A percentile compares a stretch with the other conserved stretches of the same genome.
Conservation (phyloP, 345 rosid species). For the Mallotus nudiflorus region DNA sequence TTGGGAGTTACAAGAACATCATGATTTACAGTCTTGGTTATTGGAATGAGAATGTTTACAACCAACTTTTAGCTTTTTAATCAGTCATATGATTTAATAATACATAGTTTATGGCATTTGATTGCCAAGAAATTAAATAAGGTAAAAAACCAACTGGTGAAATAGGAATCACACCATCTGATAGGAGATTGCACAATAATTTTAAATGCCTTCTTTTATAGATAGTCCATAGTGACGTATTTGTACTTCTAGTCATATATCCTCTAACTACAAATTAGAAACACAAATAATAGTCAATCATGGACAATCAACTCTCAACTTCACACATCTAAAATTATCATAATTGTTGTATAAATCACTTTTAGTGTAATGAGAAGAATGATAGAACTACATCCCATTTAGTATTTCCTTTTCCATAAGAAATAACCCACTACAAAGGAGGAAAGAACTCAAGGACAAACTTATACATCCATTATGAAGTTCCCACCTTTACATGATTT, state of each 20-base stretch:
- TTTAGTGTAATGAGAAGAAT: background rate
- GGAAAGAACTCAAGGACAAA: background rate
- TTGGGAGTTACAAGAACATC: constrained; percentile 74
- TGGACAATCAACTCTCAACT: constrained; percentile 1
- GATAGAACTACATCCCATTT: background rate
- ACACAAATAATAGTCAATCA: constrained; percentile 5
- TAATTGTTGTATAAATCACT: background rate
- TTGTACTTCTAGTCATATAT: constrained; percentile 91
- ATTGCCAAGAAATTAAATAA: background rate
- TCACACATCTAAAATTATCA: background rate
- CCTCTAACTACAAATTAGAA: constrained; percentile 69
- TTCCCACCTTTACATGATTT: background rate
- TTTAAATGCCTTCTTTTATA: constrained; percentile 71
- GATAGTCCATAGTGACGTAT: constrained; percentile 94
- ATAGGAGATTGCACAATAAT: constrained; percentile 80
- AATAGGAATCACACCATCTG: constrained; percentile 56
- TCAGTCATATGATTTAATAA: constrained; percentile 45
- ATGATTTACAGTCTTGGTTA: constrained; percentile 81
- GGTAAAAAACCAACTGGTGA: background rate
- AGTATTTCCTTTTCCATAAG: background rate
- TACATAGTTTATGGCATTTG: background rate
- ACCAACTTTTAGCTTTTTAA: constrained; percentile 71
- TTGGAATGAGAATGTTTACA: constrained; percentile 78
- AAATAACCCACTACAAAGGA: background rate
- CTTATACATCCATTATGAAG: background rate